These are phyloP conservation scores for Arbutus unedo DNA, from an alignment of 148 eudicot genomes.

Conservation along the genomic window DNA sequence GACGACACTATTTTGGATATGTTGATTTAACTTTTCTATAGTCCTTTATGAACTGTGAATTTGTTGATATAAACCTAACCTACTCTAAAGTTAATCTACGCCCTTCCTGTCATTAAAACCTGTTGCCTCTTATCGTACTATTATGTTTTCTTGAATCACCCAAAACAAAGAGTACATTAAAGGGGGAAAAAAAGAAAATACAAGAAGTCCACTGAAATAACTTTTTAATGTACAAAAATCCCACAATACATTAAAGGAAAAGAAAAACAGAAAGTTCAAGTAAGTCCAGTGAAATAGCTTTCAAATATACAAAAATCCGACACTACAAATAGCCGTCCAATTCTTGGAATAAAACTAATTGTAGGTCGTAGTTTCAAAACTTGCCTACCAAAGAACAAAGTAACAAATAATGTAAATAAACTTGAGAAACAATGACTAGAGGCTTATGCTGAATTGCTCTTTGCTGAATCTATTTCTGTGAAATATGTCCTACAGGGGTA, in stretches of 20 bases:
- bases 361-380: background rate
- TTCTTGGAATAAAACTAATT: background rate
- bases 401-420: background rate
- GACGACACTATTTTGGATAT: background rate
- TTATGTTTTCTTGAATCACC: background rate
- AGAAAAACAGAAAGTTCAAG: background rate
- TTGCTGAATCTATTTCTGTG: conserved; percentile 1
- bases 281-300: background rate
- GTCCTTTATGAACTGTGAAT: background rate
- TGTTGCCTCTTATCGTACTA: background rate
- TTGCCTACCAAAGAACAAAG: background rate
- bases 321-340: background rate
- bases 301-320: background rate
- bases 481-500: conserved; percentile 57
- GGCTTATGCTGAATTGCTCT: background rate
- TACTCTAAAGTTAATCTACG: background rate
- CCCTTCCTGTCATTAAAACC: background rate
- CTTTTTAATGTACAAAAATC: too few relatives aligned
- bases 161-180: too few relatives aligned
- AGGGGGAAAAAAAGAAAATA: too few relatives aligned
- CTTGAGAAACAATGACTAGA: background rate
- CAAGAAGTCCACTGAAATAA: too few relatives aligned
- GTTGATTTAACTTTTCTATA: background rate
- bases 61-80: background rate
- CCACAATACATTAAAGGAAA: too few relatives aligned